These are phyloP conservation scores for Talaromyces sp. DNA, from an alignment of 2,329 filamentous ascomycete species.

Conservation along the genomic window DNA sequence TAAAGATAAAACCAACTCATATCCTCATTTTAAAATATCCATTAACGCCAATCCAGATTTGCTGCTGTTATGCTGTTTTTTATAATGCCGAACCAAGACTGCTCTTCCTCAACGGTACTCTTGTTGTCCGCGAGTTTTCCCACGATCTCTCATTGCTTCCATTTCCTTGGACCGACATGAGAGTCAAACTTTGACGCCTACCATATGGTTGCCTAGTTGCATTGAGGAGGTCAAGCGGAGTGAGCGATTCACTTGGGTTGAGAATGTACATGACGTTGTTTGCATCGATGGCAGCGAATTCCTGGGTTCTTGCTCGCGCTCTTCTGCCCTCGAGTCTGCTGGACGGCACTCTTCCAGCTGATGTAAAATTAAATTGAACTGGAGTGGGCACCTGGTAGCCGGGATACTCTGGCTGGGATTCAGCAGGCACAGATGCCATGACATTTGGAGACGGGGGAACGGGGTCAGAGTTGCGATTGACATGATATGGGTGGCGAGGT, in stretches of 20 bases:
- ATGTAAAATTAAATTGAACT: background rate
- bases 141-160: background rate
- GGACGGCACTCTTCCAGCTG: background rate
- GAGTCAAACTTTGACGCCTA: background rate
- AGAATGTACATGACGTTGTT: constrained; percentile 30
- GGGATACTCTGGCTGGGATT: constrained; percentile 9
- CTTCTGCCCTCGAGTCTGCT: constrained; percentile 14
- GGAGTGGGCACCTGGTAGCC: background rate
- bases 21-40: background rate
- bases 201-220: constrained; percentile 20
- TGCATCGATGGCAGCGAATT: constrained; percentile 28
- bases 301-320: constrained; percentile 17
- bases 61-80: background rate
- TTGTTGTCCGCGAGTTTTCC: background rate
- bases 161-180: background rate
- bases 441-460: constrained; percentile 17
- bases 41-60: background rate
- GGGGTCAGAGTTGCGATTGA: constrained; percentile 12
- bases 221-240: constrained; percentile 27
- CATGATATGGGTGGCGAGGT: constrained; percentile 9
- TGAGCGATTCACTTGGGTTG: constrained; percentile 20
- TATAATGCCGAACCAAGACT: background rate
- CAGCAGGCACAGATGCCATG: constrained; percentile 2
- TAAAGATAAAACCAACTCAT: background rate
- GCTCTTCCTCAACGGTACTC: background rate